Base-by-base conservation (phyloP, 1,139 yeast genomes). In the Kurtzmaniella quercitrusa region DNA sequence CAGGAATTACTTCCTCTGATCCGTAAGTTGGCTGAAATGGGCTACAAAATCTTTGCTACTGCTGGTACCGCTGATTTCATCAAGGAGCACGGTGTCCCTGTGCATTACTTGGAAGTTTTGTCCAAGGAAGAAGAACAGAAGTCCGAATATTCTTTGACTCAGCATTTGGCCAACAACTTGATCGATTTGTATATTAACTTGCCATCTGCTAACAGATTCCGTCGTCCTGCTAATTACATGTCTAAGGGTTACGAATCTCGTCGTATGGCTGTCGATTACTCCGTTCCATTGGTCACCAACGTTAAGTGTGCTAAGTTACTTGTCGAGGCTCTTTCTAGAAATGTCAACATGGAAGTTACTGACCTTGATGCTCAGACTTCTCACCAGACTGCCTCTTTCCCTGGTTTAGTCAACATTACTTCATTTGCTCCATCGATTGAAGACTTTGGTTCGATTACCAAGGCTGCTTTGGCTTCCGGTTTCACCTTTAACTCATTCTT, bases 261-360 rank as follows among this genome's bases (percentile, higher is more conserved):
- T 78, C 94, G 99, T 77, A 87, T 94, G 98, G 98, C 99, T 55
- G 98, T 94, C 54, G 99, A 94, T 68, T 94, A 88, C 65, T 91
- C 97, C 43, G 88, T 94, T 63, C 99, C 99, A 43, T 78, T 94
- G 66, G 96, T 94, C 43, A 93, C 99, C 54, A 94, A 94, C 63
- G 98, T 93, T 55, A 94, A 94, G 73, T 84, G 93, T 74, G 99
- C 99, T 51, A 94, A 94, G 71, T 76, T 94, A 55, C 77, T 94
- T 68, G 85, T 93, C 55, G 98, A 93, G 70, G 98, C 98, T 15
- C 70, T 94, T 56, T 78, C 95, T 18, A 77, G 95, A 71, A 70
- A 75, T 56, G 73, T 82, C 53, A 55, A 77, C 15, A 71, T 90
- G 57, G 88, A 85, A 27, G 90, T 88, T 43, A 64, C 86, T 43